A percentile compares a stretch with the other conserved stretches of the same genome.
These are phyloP conservation scores for Volvox reticuliferus DNA, from an alignment of 139 green algal species.

Conservation along the genomic window DNA sequence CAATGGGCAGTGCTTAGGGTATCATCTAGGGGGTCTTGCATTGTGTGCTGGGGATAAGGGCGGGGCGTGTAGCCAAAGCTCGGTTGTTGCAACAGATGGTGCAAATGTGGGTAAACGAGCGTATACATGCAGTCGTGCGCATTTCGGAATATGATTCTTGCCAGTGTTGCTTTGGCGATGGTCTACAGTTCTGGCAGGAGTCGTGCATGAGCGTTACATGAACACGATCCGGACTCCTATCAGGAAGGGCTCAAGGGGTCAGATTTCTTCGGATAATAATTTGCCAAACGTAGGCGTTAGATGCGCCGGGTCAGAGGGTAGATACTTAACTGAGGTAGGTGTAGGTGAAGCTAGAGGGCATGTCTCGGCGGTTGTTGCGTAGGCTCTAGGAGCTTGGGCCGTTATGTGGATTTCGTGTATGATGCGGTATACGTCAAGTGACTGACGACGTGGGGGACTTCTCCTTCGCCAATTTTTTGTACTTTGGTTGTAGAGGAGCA, in stretches of 20 bases:
- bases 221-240: neutral
- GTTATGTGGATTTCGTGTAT: no score
- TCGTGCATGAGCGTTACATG: neutral
- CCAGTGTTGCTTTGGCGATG: neutral
- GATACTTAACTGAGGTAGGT: no score
- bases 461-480: no score
- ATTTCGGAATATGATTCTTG: neutral
- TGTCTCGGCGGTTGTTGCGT: no score
- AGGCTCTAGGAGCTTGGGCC: no score
- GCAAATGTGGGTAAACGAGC: neutral
- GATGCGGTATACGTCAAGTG: no score
- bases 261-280: neutral
- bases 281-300: no score
- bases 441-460: no score
- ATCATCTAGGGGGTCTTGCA: neutral
- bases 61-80: neutral
- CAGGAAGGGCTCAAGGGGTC: neutral
- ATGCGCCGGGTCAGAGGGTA: no score
- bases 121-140: neutral
- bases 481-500: no score
- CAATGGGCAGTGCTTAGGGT: no score
- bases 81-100: neutral
- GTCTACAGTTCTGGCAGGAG: slow-evolving; percentile 18
- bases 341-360: no score
- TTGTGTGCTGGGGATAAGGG: neutral